Evolutionary conservation across 768 basidiomycete genomes (phyloP).

Genomic region (Pulveroboletus sp.): DNA sequence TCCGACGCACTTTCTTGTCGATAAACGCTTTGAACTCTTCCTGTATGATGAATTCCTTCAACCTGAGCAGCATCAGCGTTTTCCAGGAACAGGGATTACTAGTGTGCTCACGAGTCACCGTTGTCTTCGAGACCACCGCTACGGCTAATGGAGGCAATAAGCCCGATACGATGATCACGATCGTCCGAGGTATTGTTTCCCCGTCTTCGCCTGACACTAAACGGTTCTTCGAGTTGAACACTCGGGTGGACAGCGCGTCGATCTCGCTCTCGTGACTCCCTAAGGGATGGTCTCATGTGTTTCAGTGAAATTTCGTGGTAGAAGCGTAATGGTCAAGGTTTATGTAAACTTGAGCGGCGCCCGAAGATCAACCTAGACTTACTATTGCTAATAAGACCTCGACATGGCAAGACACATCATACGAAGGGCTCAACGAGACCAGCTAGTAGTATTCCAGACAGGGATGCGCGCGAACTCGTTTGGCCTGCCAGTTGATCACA

Average conservation of each 20-base stretch:
- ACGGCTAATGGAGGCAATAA: slow-evolving; percentile 68
- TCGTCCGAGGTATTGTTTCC: slow-evolving; percentile 1
- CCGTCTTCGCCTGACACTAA: background rate
- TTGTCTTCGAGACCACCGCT: slow-evolving; percentile 72
- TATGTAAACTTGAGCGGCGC: too few species aligned
- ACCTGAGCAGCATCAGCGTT: slow-evolving; percentile 38
- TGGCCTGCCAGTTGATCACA: background rate
- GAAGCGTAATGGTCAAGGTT: background rate
- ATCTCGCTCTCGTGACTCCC: slow-evolving; percentile 8
- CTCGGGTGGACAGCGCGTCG: slow-evolving; percentile 4
- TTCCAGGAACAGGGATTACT: slow-evolving; percentile 21
- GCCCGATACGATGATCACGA: slow-evolving; percentile 45
- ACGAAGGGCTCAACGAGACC: too few species aligned
- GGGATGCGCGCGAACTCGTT: background rate
- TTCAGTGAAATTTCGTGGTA: background rate
- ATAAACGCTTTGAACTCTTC: slow-evolving; percentile 66
- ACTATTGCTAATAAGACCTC: background rate
- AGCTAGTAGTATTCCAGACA: background rate
- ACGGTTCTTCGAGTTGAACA: background rate
- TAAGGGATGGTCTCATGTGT: slow-evolving; percentile 13
- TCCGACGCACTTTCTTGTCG: slow-evolving; percentile 52
- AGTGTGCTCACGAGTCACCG: slow-evolving; percentile 63
- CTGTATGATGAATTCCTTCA: slow-evolving; percentile 56
- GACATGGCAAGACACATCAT: background rate
- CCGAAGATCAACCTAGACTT: background rate